Base-by-base conservation (phyloP, 2,329 filamentous ascomycete species). In the Colletotrichum euphorbiae region DNA sequence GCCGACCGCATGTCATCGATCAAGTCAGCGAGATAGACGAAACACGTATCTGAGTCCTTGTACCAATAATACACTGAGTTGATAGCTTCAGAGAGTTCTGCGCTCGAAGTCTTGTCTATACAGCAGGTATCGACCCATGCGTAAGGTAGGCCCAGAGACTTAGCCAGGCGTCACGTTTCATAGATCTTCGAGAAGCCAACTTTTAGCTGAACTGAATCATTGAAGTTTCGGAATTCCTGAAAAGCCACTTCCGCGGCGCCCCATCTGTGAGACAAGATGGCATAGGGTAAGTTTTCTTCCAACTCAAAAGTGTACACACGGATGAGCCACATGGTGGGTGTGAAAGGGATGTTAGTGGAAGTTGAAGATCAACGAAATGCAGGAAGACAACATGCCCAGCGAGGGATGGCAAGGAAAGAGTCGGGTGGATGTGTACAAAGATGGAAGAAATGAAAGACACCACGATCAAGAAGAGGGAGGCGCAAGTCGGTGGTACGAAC, bases 181-280 rank as follows among this genome's bases (percentile, higher is more conserved):
- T 8, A 12, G 21, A 45, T 46, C 24, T 67, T 63, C 28, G 45
- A 6, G 12, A 19, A 46, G 33, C 7, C 45, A 45, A 2, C 4
- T 11, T 6, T 31, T 52, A 58, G 13, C 13, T 3, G 12, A 2
- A 55, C 19, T 3, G 12, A 2, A 1, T 62, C 42, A 3, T 13
- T 13, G 15, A 28, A 15, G 3, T 1, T 11, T 33, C 11, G 48
- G 6, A 60, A 38, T 24, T 62, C 50, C 11, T 24, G 65, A 24
- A 69, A 61, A 4, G 62, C 40, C 11, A 71, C 62, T 59, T 73
- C 67, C 21, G 60, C 62, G 3, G 50, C 9, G 8, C 54, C 70
- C 71, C 70, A 73, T 2, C 67, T 73, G 50, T 72, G 69, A 0
- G 71, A 73, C 12, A 72, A 69, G 19, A 73, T 71, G 4, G 72